Percentiles rank a stretch among this genome's conserved stretches.
phyloP scores from a whole-genome alignment of 345 rosid species.

The Populus nigra region DNA sequence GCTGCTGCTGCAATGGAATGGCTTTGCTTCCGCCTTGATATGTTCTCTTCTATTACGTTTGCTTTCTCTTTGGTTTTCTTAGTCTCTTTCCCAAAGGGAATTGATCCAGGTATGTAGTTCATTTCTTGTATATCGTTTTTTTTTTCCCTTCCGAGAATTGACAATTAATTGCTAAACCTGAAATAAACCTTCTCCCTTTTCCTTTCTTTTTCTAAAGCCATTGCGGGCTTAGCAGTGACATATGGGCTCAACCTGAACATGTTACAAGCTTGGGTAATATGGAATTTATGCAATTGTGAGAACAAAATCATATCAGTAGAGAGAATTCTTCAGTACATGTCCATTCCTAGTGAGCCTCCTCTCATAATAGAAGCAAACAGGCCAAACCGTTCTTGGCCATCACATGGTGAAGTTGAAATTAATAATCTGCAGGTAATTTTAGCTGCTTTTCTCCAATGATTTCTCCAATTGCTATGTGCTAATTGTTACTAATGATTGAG shows the following conservation, averaged over 20 bases:
- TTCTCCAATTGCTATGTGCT: neutral
- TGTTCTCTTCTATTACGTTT: constrained; percentile 53
- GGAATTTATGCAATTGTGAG: constrained; percentile 68
- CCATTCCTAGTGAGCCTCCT: constrained; percentile 71
- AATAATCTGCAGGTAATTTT: constrained; percentile 57
- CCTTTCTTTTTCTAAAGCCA: constrained; percentile 33
- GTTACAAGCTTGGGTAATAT: constrained; percentile 67
- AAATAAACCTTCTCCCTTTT: neutral
- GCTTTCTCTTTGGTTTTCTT: constrained; percentile 57
- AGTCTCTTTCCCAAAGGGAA: constrained; percentile 54
- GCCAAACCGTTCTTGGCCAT: constrained; percentile 65
- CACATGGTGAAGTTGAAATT: constrained; percentile 54
- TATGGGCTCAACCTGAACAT: constrained; percentile 75
- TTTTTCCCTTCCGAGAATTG: neutral
- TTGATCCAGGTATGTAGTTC: constrained; percentile 59
- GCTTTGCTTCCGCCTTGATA: constrained; percentile 67
- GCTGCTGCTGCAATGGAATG: constrained; percentile 60
- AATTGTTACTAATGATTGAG: neutral
- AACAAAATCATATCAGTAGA: constrained; percentile 87
- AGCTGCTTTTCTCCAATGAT: neutral
- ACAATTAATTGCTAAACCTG: constrained; percentile 1
- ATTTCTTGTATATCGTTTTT: neutral
- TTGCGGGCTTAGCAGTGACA: constrained; percentile 84
- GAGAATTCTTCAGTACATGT: constrained; percentile 75
- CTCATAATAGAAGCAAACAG: constrained; percentile 54